Conservation (phyloP, 192 early-diverging fungal species). For the Spizellomyces punctatus region DNA sequence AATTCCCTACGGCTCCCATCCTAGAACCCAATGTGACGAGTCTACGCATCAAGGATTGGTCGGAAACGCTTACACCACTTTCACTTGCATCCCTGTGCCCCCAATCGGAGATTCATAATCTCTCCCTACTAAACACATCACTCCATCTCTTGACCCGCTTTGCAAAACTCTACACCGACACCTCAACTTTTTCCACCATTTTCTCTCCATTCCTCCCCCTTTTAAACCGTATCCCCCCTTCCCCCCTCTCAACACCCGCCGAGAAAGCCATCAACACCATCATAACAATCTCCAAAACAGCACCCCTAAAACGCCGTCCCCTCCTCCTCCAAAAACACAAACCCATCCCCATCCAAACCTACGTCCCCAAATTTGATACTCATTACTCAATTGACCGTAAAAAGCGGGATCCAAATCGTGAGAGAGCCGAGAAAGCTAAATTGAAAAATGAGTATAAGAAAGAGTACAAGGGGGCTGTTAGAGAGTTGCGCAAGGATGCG, state of each 20-base stretch:
- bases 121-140: constrained; percentile 23
- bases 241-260: constrained; percentile 3
- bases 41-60: constrained; percentile 24
- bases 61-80: background rate
- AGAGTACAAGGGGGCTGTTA: constrained; percentile 92
- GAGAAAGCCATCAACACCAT: constrained; percentile 4
- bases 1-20: constrained; percentile 9
- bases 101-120: constrained; percentile 10
- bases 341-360: constrained; percentile 83
- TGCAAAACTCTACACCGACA: constrained; percentile 31
- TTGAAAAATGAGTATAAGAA: constrained; percentile 82
- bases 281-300: constrained; percentile 16
- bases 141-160: constrained; percentile 27
- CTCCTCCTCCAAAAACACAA: constrained; percentile 83
- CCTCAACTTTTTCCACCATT: constrained; percentile 33
- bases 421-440: constrained; percentile 74
- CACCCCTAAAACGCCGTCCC: constrained; percentile 55
- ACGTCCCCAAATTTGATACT: constrained; percentile 89
- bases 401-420: constrained; percentile 79
- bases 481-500: constrained; percentile 94
- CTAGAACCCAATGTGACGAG: background rate
- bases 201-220: constrained; percentile 31
- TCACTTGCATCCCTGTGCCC: background rate
- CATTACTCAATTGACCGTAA: constrained; percentile 83
- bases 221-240: constrained; percentile 16